These are phyloP conservation scores for Austroboletus olivaceoglutinosus DNA, from an alignment of 1,284 basidiomycete genomes.

Conservation along the genomic window DNA sequence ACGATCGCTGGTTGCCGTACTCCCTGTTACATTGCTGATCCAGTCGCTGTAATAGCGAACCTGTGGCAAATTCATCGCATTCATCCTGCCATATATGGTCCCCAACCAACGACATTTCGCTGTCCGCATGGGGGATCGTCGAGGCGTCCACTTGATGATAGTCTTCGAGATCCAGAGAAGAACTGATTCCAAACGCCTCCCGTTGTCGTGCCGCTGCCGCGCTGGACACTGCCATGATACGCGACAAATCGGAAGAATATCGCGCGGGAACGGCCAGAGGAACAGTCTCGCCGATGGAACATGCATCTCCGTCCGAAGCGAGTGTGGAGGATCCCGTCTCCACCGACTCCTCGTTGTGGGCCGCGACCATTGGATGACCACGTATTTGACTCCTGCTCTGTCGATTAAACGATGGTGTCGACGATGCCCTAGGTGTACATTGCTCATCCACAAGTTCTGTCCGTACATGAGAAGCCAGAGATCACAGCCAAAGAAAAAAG, in stretches of 20 bases:
- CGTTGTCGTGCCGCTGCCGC: slow-evolving; percentile 45
- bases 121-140: slow-evolving; percentile 43
- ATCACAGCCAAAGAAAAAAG: background rate
- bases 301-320: slow-evolving; percentile 17
- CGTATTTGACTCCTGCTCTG: slow-evolving; percentile 4
- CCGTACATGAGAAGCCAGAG: slow-evolving; percentile 6
- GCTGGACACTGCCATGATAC: slow-evolving; percentile 38
- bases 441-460: slow-evolving; percentile 22
- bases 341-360: slow-evolving; percentile 1
- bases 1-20: slow-evolving; percentile 8
- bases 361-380: background rate
- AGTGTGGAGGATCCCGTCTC: slow-evolving; percentile 12
- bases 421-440: slow-evolving; percentile 16
- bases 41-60: slow-evolving; percentile 50
- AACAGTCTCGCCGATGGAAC: background rate
- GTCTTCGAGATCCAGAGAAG: slow-evolving; percentile 35
- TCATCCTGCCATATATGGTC: slow-evolving; percentile 42
- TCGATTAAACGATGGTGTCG: slow-evolving; percentile 6
- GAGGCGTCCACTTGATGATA: slow-evolving; percentile 18
- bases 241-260: slow-evolving; percentile 35
- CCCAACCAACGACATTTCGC: slow-evolving; percentile 48
- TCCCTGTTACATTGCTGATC: slow-evolving; percentile 20
- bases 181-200: slow-evolving; percentile 46
- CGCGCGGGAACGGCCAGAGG: slow-evolving; percentile 6
- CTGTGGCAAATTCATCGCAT: slow-evolving; percentile 44